phyloP scores from a whole-genome alignment of 495 filamentous ascomycete genomes.

The Thozetella sp. region DNA sequence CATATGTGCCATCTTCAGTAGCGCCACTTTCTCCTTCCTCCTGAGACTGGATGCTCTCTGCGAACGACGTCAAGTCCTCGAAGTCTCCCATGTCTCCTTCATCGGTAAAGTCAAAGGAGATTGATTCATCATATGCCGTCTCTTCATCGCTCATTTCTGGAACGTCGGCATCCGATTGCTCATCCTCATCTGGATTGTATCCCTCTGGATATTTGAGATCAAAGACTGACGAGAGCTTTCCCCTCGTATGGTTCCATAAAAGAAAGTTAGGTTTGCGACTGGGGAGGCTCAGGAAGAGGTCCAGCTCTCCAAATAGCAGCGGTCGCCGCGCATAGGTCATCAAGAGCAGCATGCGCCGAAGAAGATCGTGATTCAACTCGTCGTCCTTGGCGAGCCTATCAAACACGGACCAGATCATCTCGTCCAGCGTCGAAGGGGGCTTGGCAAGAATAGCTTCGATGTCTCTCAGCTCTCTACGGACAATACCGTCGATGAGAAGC shows the following conservation, averaged over 20 bases:
- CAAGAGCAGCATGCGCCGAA: conserved; percentile 10
- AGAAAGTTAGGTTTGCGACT: conserved; percentile 5
- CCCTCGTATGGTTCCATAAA: conserved; percentile 11
- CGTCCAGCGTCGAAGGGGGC: conserved; percentile 11
- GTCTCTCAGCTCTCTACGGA: conserved; percentile 9
- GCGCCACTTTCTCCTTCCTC: background rate
- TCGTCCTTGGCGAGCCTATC: conserved; percentile 9
- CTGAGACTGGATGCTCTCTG: background rate
- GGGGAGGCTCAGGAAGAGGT: conserved; percentile 8
- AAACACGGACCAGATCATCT: conserved; percentile 15
- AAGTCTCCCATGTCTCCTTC: conserved; percentile 2
- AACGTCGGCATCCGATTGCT: background rate
- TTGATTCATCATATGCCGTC: background rate
- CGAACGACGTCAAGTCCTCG: conserved; percentile 4
- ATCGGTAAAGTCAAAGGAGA: conserved; percentile 7
- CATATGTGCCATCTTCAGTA: background rate
- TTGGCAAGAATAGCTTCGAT: conserved; percentile 8
- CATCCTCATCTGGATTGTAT: background rate
- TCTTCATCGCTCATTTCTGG: conserved; percentile 1
- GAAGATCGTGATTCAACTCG: conserved; percentile 5
- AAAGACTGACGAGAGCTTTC: conserved; percentile 11
- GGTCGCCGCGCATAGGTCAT: conserved; percentile 12
- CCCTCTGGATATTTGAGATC: conserved; percentile 11
- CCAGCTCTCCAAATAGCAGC: conserved; percentile 9
- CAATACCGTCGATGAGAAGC: conserved; percentile 10